Base-by-base conservation (phyloP, 768 basidiomycete genomes). In the Russula vinacea region DNA sequence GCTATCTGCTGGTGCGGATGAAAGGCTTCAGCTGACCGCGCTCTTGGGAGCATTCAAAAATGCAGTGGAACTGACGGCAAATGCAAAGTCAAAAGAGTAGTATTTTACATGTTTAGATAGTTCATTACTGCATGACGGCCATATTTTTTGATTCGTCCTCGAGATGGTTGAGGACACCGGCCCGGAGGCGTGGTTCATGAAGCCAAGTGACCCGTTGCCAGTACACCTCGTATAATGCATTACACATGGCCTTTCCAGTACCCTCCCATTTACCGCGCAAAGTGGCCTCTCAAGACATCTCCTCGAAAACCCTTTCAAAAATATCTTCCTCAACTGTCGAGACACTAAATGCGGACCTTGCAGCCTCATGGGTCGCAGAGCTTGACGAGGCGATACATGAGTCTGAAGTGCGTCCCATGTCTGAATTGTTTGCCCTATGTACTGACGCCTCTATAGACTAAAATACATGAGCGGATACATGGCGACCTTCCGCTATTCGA, bases 1-100 rank as follows among this genome's bases (percentile, higher is more conserved):
- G 51, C 76, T 98, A 9, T 93, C 94, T 1, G 87, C 94, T 0
- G 97, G 97, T 0, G 94, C 90, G 1, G 95, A 78, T 68, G 97
- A 99, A 75, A 98, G 94, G 72, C 86, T 99, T 58, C 97, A 98
- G 72, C 73, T 98, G 57, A 93, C 93, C 8, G 94, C 94, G 0
- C 75, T 99, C 65, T 78, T 98, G 5, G 94, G 90, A 4, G 90
- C 90, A 6, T 96, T 98, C 80, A 99, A 99, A 75, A 89, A 91
- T 66, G 85, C 92, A 0, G 90, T 97, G 8, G 92, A 96, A 72
- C 71, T 92, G 53, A 81, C 86, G 32, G 76, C 82, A 19, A 85
- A 82, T 26, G 59, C 62, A 51, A 63, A 67, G 55, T 56, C 66
- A 61, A 62, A 59, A 57, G 64, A 60, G 55, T 65, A 65, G 64